Base-by-base conservation (phyloP, 148 eudicot species). In the Oxyria digyna region DNA sequence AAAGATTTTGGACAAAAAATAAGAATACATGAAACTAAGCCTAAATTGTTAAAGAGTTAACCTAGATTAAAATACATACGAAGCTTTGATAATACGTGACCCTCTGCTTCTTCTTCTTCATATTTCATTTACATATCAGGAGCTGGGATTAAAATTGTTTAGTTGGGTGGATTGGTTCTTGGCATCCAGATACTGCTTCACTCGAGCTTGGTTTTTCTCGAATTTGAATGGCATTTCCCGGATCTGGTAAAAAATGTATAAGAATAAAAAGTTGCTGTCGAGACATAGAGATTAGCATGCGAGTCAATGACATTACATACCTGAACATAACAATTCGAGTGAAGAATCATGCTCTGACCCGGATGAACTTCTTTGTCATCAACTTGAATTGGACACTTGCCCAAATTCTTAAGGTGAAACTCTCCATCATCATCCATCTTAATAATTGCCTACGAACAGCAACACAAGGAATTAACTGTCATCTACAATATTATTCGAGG, bases 401-500 rank as follows among this genome's bases (percentile, higher is more conserved):
- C 97, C 74, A 84, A 74, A 79, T 94, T 94, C 78, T 79, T 85
- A 33, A 90, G 46, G 42, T 52, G 75, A 84, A 93, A 93, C 64
- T 82, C 80, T 71, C 96, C 98, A 69, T 87, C 86, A 66, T 73
- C 64, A 37, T 83, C 91, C 95, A 94, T 79, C 86, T 86, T 88
- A 74, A 93, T 81, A 57, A 79, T 73, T 69, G 90, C 98, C 97
- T 89, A 26, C 18, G n/a, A 57, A 57, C 15, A 11, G 62, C 4
- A 52, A 52, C 10, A 8, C 31, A 3, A 13, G 29, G 1, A 63
- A 66, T 11, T 38, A 35, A 66, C 21, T n/a, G n/a, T n/a, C 31
- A 7, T 35, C 24, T 66, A 66, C 0, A 18, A 54, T 21, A 23
- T 9, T 24, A 23, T 54, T 54, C 14, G 10, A 18, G 48, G 15